These are phyloP conservation scores for Calonectria fujianensis DNA, from an alignment of 2,329 filamentous ascomycete genomes.

Conservation along the genomic window DNA sequence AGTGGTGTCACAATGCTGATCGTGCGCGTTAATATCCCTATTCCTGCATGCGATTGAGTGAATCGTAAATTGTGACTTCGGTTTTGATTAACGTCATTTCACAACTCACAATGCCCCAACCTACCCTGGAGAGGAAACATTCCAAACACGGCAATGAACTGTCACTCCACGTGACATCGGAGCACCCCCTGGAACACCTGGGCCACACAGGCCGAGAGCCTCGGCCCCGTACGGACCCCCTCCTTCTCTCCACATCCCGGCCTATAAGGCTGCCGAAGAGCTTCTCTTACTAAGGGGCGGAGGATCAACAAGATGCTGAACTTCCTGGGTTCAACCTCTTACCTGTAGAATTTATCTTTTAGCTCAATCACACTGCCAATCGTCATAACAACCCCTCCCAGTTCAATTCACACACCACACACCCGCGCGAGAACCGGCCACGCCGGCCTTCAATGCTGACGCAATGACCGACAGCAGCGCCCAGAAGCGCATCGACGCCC, in stretches of 20 bases:
- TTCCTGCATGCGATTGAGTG: not conserved
- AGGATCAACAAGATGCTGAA: slow-evolving; percentile 25
- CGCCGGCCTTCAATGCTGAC: slow-evolving; percentile 2
- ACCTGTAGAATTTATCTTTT: not conserved
- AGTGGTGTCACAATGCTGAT: slow-evolving; percentile 8
- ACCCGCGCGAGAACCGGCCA: not conserved
- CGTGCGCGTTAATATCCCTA: not conserved
- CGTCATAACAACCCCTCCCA: slow-evolving; percentile 6
- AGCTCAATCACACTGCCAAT: not conserved
- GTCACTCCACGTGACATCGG: slow-evolving; percentile 25
- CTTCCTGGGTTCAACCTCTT: slow-evolving; percentile 19
- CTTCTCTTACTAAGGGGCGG: slow-evolving; percentile 23
- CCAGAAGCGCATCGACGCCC: slow-evolving; percentile 59
- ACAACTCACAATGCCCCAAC: not conserved
- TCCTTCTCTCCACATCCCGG: slow-evolving; percentile 27
- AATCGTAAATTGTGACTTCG: not conserved
- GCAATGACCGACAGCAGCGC: slow-evolving; percentile 53
- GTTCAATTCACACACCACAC: no score
- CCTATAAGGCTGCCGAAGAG: slow-evolving; percentile 11
- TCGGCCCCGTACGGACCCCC: slow-evolving; percentile 38
- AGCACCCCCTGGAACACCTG: not conserved
- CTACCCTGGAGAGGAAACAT: not conserved
- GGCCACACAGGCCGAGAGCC: slow-evolving; percentile 37
- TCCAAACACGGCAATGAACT: not conserved
- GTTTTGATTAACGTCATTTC: slow-evolving; percentile 6